Evolutionary conservation across 805 yeast genomes (phyloP), one percentile per base, ranked within the genome.

Genomic region (Candida namnaoensis): DNA sequence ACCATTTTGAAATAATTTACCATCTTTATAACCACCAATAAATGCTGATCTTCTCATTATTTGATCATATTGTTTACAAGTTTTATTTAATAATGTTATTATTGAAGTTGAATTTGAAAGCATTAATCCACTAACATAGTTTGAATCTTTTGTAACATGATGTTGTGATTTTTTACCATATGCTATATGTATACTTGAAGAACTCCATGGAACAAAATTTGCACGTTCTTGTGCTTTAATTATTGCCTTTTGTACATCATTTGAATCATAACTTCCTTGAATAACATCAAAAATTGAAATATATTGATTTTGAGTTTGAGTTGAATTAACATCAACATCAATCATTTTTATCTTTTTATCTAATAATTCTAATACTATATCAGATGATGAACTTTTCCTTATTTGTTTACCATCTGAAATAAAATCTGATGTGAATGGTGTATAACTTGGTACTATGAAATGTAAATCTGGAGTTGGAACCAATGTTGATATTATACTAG

Each of bases 381-480:
- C 99, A 51, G 86, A 80, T 11, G 88, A 91, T 9, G 90, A 82
- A 32, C 84, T 72, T 53, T 80, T 76, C 45, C 87, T 74, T 27
- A 81, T 73, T 28, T 72, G 78, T 53, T 69, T 76, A 15, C 78
- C 76, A 41, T 72, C 72, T 2, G 73, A 68, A 34, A 82, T 80
- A 43, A 76, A 75, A 49, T 83, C 87, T 7, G 83, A 59, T 0
- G 85, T 77, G 58, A 78, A 84, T n/a, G 93, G 93, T 2, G 90
- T 77, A 53, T 77, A 84, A 44, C 87, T 74, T 9, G 93, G 82
- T 38, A 73, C 70, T 12, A 84, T 54, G 52, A 85, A 87, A 59
- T 88, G 95, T 49, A 84, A 65, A 37, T 82, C 82, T 1, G 95
- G 95, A 0, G 88, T 81, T 2, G 97, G 96, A 3, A 93, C 76